Evolutionary conservation across 2,329 filamentous ascomycete genomes (phyloP), one percentile per base, ranked within the genome.

Genomic region (Stenocarpella maydis): DNA sequence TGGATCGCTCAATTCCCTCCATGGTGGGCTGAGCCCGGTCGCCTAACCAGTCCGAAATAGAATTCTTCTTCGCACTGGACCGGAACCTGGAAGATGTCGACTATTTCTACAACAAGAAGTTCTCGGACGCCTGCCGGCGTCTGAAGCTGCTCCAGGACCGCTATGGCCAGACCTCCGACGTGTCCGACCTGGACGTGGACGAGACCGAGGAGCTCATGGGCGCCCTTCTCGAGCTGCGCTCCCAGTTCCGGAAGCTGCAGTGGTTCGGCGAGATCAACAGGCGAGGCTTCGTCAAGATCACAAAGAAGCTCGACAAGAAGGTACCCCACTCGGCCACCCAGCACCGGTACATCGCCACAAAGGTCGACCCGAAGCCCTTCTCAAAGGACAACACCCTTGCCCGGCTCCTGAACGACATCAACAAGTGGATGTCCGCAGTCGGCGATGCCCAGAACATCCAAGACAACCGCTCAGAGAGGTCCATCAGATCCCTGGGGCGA

Each of bases 191-290:
- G 72, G 95, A 98, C 77, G 88, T 91, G 72, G 94, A 98, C 78
- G 96, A 99, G 81, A 86, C 91, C 52, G 93, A 98, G 79, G 96
- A 99, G 80, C 85, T 98, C 55, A 92, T 97, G 84, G 94, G 92
- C 43, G 94, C 95, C 43, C 84, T 99, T 63, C 87, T 98, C 39
- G 96, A 99, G 80, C 85, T 98, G 71, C 89, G 96, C 69, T 91
- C 91, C 65, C 93, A 97, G 77, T 82, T 98, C 74, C 88, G 96
- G 70, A 98, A 98, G 76, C 84, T 99, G 65, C 93, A 97, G 79
- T 98, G 95, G 95, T 99, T 98, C 78, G 95, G 95, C 61, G 95
- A 98, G 81, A 95, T 98, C 76, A 99, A 99, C 80, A 89, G 95
- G 65, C 88, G 93, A 73, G 96, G 96, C 2, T 99, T 99, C 77